Conservation (phyloP, 2,329 filamentous ascomycete genomes). For the Colletotrichum sp. region DNA sequence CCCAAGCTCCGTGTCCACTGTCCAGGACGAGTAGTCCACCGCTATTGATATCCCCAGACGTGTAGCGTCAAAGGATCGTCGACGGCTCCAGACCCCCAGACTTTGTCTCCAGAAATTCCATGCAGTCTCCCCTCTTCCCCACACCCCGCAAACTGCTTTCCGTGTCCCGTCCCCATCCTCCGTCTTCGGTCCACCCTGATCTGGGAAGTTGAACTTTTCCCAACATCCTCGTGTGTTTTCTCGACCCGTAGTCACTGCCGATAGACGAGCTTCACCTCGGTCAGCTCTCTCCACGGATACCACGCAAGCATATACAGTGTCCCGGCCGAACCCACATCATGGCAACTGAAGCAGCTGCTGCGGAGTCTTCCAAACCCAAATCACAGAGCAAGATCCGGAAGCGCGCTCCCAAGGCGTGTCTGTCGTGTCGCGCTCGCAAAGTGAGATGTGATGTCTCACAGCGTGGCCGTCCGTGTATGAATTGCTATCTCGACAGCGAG, state of each 20-base stretch:
- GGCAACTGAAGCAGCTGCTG: constrained; percentile 23
- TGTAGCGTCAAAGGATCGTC: constrained; percentile 12
- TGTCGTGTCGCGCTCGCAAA: constrained; percentile 56
- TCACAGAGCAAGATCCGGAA: constrained; percentile 42
- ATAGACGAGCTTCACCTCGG: constrained; percentile 11
- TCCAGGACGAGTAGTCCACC: background rate
- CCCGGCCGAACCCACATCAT: background rate
- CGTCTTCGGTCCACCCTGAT: constrained; percentile 13
- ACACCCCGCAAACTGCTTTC: constrained; percentile 27
- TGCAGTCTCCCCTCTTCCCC: constrained; percentile 23
- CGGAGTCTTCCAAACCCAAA: constrained; percentile 32
- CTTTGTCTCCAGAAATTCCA: background rate
- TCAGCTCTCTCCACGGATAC: background rate
- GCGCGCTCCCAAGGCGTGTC: constrained; percentile 55
- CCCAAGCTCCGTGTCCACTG: constrained; percentile 1
- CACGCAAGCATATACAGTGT: background rate
- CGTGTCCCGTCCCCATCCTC: background rate
- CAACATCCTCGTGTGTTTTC: constrained; percentile 2
- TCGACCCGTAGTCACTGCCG: background rate
- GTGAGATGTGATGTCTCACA: constrained; percentile 57
- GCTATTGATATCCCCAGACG: background rate
- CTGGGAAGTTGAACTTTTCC: background rate
- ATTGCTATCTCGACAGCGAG: constrained; percentile 56
- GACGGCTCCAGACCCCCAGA: constrained; percentile 12
- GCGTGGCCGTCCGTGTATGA: constrained; percentile 54